phyloP scores from a whole-genome alignment of 495 filamentous ascomycete genomes.

The Penicillium lividum region DNA sequence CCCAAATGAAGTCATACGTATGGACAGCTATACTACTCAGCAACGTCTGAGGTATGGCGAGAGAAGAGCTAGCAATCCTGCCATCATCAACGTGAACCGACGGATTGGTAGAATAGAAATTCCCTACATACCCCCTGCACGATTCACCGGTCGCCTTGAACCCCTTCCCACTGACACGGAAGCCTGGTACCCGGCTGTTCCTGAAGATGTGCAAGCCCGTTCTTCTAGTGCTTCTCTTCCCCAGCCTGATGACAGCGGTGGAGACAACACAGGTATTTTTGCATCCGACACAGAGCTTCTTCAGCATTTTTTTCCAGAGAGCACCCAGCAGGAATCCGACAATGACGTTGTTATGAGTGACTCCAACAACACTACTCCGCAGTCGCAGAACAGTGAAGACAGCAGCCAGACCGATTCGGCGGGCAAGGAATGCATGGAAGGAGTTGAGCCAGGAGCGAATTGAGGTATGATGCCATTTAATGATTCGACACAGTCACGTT shows the following conservation, averaged over 20 bases:
- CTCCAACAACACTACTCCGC: background rate
- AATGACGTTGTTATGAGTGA: background rate
- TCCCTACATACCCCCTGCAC: background rate
- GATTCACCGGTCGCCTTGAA: background rate
- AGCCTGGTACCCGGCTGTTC: background rate
- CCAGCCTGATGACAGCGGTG: background rate
- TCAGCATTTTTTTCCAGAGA: background rate
- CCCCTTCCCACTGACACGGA: background rate
- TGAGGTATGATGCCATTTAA: background rate
- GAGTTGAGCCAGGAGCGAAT: background rate
- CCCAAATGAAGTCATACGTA: constrained; percentile 23
- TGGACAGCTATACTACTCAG: constrained; percentile 6
- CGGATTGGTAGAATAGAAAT: background rate
- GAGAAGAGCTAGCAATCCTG: background rate
- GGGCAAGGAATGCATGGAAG: background rate
- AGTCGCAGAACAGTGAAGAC: background rate
- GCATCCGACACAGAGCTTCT: background rate
- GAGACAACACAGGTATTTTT: background rate
- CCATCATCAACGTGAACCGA: background rate
- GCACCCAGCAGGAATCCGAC: background rate
- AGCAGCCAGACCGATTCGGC: background rate
- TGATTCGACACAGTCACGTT: background rate
- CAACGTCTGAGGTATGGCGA: background rate
- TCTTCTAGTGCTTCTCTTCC: background rate
- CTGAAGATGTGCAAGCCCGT: background rate